Conservation (phyloP, 371 early-diverging fungal species). For the Mortierella sp. region DNA sequence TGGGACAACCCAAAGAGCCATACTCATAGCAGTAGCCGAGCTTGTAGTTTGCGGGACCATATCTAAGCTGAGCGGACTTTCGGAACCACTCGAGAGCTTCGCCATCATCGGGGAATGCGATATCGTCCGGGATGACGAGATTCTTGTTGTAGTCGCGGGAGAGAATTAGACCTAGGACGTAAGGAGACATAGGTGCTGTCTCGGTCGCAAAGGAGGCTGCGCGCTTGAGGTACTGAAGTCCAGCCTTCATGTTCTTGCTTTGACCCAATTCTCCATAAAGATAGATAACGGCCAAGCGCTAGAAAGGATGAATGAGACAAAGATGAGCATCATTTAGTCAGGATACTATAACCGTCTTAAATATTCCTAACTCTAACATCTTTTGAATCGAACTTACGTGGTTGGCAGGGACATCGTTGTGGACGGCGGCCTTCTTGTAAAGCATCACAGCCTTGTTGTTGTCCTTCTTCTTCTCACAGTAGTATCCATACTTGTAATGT, state of each 20-base stretch:
- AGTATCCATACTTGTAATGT: constrained; percentile 57
- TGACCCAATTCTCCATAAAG: constrained; percentile 75
- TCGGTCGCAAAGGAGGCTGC: constrained; percentile 73
- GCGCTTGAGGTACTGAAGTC: constrained; percentile 77
- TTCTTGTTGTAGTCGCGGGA: constrained; percentile 49
- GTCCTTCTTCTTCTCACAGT: constrained; percentile 71
- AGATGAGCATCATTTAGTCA: neutral
- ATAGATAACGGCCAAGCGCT: constrained; percentile 67
- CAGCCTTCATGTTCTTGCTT: constrained; percentile 69
- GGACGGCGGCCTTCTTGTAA: constrained; percentile 80
- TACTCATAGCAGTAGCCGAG: constrained; percentile 90
- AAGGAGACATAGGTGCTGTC: constrained; percentile 76
- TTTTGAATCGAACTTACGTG: too few relatives aligned
- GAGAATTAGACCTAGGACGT: constrained; percentile 73
- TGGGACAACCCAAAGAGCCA: constrained; percentile 68
- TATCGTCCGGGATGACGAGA: constrained; percentile 54
- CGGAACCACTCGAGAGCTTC: constrained; percentile 59
- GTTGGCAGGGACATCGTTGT: constrained; percentile 76
- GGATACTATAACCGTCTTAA: too few relatives aligned
- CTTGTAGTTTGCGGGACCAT: constrained; percentile 78
- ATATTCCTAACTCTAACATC: too few relatives aligned
- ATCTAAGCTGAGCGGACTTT: constrained; percentile 68
- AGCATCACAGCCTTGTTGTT: constrained; percentile 74
- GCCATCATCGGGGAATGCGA: constrained; percentile 55
- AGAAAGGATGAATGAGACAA: neutral